Evolutionary conservation across 352 stramenopile species (phyloP).

Genomic region (Globisporangium sylvaticum): DNA sequence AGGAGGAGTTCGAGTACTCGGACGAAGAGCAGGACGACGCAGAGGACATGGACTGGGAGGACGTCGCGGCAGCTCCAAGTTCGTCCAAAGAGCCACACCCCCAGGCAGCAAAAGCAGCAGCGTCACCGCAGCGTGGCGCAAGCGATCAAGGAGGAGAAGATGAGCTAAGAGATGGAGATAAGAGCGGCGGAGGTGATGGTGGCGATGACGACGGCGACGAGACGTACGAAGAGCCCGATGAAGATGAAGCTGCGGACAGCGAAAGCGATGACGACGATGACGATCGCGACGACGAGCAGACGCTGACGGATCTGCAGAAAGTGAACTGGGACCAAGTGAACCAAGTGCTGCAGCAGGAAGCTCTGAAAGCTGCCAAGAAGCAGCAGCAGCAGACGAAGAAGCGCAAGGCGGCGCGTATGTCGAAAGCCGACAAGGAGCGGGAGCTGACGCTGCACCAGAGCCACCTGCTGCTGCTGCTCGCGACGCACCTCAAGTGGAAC

Average conservation of each 20-base stretch:
- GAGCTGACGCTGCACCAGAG: conserved; percentile 62
- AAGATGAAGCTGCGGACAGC: conserved; percentile 14
- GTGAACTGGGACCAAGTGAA: conserved; percentile 77
- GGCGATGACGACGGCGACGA: conserved; percentile 4
- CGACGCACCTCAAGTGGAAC: conserved; percentile 45
- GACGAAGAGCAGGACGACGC: conserved; percentile 39
- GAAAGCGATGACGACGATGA: conserved; percentile 14
- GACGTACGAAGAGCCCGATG: conserved; percentile 14
- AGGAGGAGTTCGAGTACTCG: conserved; percentile 58
- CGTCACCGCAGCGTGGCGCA: background rate
- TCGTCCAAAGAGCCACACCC: background rate
- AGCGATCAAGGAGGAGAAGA: background rate
- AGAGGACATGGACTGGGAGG: conserved; percentile 66
- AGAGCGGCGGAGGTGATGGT: background rate
- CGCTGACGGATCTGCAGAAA: conserved; percentile 26
- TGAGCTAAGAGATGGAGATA: background rate
- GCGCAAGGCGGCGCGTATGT: conserved; percentile 47
- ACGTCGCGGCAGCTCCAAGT: conserved; percentile 20
- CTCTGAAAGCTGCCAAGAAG: conserved; percentile 12
- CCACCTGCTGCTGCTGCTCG: conserved; percentile 64
- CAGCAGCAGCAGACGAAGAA: conserved; percentile 17
- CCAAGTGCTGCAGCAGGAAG: conserved; percentile 34
- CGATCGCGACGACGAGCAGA: conserved; percentile 9
- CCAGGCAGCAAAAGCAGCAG: background rate
- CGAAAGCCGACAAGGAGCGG: conserved; percentile 56